These are phyloP conservation scores for Trichoderma oligosporum DNA, from an alignment of 2,329 filamentous ascomycete species.

Conservation along the genomic window DNA sequence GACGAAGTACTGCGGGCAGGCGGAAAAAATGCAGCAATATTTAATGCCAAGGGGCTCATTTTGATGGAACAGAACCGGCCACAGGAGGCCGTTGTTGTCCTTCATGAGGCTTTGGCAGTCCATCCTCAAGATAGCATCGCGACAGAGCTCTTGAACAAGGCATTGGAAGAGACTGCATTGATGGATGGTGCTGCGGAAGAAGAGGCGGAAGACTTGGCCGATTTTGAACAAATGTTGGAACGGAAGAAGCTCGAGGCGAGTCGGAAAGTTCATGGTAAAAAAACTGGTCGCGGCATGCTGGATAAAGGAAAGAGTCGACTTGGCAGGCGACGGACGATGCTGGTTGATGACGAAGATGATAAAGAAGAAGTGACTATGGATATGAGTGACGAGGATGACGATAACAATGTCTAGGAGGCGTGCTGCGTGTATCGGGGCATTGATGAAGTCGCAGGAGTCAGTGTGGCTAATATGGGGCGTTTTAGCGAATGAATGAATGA, in stretches of 20 bases:
- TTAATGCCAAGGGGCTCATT: slow-evolving; percentile 79
- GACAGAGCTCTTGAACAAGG: slow-evolving; percentile 71
- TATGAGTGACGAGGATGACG: slow-evolving; percentile 51
- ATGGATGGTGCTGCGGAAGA: slow-evolving; percentile 44
- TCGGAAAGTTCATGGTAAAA: slow-evolving; percentile 33
- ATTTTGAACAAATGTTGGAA: slow-evolving; percentile 52
- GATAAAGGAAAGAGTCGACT: slow-evolving; percentile 47
- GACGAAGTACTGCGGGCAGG: slow-evolving; percentile 82
- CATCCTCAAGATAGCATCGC: slow-evolving; percentile 77
- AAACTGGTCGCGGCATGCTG: slow-evolving; percentile 27
- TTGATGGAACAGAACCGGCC: slow-evolving; percentile 71
- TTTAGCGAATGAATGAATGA: slow-evolving; percentile 2
- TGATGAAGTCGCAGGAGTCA: slow-evolving; percentile 10
- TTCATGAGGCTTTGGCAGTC: slow-evolving; percentile 81
- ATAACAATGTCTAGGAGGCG: slow-evolving; percentile 12
- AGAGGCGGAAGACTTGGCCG: slow-evolving; percentile 44
- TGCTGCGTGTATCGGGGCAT: slow-evolving; percentile 7
- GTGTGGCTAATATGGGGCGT: slow-evolving; percentile 9
- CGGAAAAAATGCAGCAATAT: slow-evolving; percentile 73
- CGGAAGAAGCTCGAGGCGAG: slow-evolving; percentile 45
- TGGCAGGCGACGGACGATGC: slow-evolving; percentile 32
- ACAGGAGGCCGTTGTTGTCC: slow-evolving; percentile 72
- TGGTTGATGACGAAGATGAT: slow-evolving; percentile 34
- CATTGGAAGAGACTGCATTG: slow-evolving; percentile 59
- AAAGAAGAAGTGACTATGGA: slow-evolving; percentile 51